Base-by-base conservation (phyloP, 805 yeast genomes). In the Maudiozyma pseudohumilis region DNA sequence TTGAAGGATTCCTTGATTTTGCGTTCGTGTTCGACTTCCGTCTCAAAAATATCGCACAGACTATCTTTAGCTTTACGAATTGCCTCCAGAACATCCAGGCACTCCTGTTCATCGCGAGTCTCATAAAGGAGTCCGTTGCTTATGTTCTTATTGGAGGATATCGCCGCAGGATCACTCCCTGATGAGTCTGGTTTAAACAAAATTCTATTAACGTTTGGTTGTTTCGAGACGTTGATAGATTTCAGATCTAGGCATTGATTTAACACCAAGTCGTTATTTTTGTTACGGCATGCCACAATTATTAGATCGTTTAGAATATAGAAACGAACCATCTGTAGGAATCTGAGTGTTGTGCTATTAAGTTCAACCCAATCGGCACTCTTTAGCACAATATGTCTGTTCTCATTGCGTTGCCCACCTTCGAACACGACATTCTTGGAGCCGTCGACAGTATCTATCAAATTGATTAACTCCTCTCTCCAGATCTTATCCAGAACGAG, bases 361-460 rank as follows among this genome's bases (percentile, higher is more conserved):
- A 88, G 63, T 58, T 87, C 95, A 40, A 72, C 75, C 96, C 96
- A 88, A 34, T 87, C 71, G 2, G 81, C 80, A 54, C 86, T 76
- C 49, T 87, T 92, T 8, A 77, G 72, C 15, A 85, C 61, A 2
- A 87, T 73, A 56, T 86, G 95, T 35, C 95, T 70, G 3, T 88
- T 92, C 8, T 25, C 18, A 11, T 40, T 43, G 9, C 31, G 33
- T 7, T 32, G 23, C 12, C 33, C 35, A 24, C 31, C 32, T 13
- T 37, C 35, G 20, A 38, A 34, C 4, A 45, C 17, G 11, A 37
- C 29, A 22, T 42, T 31, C n/a, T 38, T 81, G 27, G 87, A 66
- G n/a, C 95, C 94, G 45, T 88, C 95, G 12, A 88, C 94, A 44
- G 81, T 85, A 47, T 76, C 76, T 57, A 80, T 86, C 36, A 87